Base-by-base conservation (phyloP, 106 monocot species). In the Acorus calamus region DNA sequence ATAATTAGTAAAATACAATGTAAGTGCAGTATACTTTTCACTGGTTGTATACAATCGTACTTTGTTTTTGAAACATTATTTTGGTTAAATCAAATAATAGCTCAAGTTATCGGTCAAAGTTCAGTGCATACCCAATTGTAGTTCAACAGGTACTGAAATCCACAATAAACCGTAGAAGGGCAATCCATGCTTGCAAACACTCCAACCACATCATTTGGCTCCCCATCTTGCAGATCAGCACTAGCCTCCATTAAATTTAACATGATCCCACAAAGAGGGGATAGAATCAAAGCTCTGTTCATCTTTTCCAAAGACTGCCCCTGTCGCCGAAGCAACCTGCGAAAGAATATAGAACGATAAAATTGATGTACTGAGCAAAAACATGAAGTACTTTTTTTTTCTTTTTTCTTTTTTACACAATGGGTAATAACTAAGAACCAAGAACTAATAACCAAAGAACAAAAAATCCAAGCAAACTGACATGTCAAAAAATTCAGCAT, bases 401-500 rank as follows among this genome's bases (percentile, higher is more conserved):
- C n/a, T n/a, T n/a, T 6, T 44, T 8, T 8, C 42, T 7, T 8
- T 4, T 8, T 42, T 44, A 42, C 46, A 42, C 11, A 6, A 5
- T 5, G 56, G 28, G 5, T 42, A 8, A 4, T 3, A 42, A 62
- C 6, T 41, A 8, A 65, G 53, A 71, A 52, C 8, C 52, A 42
- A 14, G 11, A 3, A 68, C 5, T 28, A 59, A 59, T 42, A 0
- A 42, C 59, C 6, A 59, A 13, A 59, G 7, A 41, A 12, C 43
- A 59, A 8, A 13, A 41, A 43, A 7, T 7, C 12, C 10, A 47
- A 44, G 11, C 10, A 53, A 60, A 74, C 90, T 91, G 83, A 98
- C 96, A 83, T 68, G 80, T 91, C 96, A 79, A 96, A 87, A 67
- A 87, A 82, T 14, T 90, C 87, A 4, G 96, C 64, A 87, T 98